Percentiles rank a stretch among this genome's conserved stretches.
Evolutionary conservation across 208 protist genomes (phyloP).

Genomic region (Naegleria lovaniensis): DNA sequence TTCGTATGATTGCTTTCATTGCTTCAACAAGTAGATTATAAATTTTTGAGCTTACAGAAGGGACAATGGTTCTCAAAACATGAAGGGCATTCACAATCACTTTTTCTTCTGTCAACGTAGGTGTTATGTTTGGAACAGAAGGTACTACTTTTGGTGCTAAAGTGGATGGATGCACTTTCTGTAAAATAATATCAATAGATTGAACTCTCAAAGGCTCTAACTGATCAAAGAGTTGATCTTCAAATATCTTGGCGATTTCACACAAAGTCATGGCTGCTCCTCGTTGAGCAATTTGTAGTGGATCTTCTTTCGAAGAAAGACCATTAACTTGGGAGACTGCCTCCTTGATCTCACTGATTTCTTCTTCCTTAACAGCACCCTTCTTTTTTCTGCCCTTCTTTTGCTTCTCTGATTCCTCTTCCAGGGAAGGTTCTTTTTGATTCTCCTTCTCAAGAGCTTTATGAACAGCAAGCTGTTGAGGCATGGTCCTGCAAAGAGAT

Average conservation of each 20-base stretch:
- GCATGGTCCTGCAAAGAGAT: background rate
- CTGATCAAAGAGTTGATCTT: background rate
- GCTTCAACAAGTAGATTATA: background rate
- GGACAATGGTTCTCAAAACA: background rate
- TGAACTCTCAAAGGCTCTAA: background rate
- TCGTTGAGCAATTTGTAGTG: background rate
- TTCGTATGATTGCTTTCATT: background rate
- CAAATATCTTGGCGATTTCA: background rate
- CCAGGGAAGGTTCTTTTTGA: background rate
- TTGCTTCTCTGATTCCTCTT: background rate
- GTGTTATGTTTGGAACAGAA: background rate
- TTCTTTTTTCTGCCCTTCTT: constrained; percentile 4
- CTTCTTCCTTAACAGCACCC: background rate
- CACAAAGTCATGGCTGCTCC: background rate
- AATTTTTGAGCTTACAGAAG: background rate
- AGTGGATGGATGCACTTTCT: background rate
- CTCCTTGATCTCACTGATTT: background rate
- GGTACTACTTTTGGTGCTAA: background rate
- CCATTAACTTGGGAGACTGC: background rate
- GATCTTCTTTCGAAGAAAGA: background rate
- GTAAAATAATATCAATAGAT: background rate
- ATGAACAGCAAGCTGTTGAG: background rate
- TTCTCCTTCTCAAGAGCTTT: background rate
- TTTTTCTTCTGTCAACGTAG: background rate
- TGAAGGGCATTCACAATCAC: background rate